Conservation (phyloP, 371 early-diverging fungal genomes). For the Batkoa obscura region DNA sequence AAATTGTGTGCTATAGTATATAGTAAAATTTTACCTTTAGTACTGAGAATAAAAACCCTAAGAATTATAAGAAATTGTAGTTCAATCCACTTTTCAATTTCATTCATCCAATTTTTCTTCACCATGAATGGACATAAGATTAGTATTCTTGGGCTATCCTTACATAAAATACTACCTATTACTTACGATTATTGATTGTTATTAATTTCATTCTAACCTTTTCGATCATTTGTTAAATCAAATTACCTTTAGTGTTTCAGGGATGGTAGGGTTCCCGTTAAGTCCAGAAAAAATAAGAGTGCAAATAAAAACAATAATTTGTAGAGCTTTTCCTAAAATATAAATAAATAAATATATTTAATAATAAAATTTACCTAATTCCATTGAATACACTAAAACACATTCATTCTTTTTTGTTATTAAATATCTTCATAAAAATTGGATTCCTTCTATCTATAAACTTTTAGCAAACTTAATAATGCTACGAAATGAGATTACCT, state of each 20-base stretch:
- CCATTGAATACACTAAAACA: conserved; percentile 81
- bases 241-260: conserved; percentile 4
- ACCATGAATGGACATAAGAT: conserved; percentile 63
- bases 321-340: conserved; percentile 80
- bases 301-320: conserved; percentile 49
- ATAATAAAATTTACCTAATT: no score
- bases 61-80: conserved; percentile 7
- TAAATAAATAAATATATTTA: no score
- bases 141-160: conserved; percentile 33
- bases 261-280: not conserved
- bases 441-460: conserved; percentile 43
- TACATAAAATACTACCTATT: no score
- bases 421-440: conserved; percentile 59
- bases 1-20: no score
- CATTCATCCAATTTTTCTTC: conserved; percentile 52
- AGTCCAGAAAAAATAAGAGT: conserved; percentile 26
- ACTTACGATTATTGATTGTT: no score
- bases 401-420: conserved; percentile 51
- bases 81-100: conserved; percentile 46
- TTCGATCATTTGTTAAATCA: not conserved
- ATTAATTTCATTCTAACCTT: no score
- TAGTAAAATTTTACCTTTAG: conserved; percentile 12
- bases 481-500: conserved; percentile 12
- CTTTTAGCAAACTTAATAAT: no score
- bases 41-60: not conserved